phyloP scores from a whole-genome alignment of 2,329 filamentous ascomycete species.

The Trichophaea hybrida region DNA sequence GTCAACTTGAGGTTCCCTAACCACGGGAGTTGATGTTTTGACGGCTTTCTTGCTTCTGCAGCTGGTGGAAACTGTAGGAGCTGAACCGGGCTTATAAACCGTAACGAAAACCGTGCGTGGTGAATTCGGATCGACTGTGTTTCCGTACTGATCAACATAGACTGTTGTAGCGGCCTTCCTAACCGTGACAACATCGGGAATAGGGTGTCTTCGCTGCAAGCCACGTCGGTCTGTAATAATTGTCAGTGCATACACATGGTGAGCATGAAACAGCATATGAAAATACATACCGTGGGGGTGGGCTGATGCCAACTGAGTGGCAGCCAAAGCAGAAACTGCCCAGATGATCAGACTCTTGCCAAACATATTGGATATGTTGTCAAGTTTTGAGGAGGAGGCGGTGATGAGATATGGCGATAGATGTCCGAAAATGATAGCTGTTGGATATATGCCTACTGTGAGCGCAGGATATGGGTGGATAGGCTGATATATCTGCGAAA shows the following conservation, averaged over 20 bases:
- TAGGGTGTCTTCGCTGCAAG: neutral
- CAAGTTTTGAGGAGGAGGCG: neutral
- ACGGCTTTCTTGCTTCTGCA: neutral
- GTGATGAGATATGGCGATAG: neutral
- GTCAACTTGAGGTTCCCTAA: neutral
- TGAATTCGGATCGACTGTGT: constrained; percentile 34
- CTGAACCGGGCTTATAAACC: constrained; percentile 24
- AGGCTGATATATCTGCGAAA: no score
- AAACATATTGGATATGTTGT: neutral
- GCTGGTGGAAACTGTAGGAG: constrained; percentile 10
- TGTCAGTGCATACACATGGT: no score
- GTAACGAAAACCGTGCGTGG: constrained; percentile 31
- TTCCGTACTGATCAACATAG: constrained; percentile 45
- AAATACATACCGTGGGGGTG: neutral
- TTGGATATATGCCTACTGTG: no score
- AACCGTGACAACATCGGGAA: neutral
- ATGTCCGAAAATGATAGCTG: neutral
- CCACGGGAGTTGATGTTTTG: neutral
- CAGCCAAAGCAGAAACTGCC: neutral
- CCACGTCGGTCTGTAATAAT: no score
- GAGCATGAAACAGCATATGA: neutral
- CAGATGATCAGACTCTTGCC: neutral
- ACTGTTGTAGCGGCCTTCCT: constrained; percentile 36
- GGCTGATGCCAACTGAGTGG: neutral
- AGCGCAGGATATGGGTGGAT: no score